Conservation (phyloP, 495 filamentous ascomycete species). For the Penicillium paradoxum region DNA sequence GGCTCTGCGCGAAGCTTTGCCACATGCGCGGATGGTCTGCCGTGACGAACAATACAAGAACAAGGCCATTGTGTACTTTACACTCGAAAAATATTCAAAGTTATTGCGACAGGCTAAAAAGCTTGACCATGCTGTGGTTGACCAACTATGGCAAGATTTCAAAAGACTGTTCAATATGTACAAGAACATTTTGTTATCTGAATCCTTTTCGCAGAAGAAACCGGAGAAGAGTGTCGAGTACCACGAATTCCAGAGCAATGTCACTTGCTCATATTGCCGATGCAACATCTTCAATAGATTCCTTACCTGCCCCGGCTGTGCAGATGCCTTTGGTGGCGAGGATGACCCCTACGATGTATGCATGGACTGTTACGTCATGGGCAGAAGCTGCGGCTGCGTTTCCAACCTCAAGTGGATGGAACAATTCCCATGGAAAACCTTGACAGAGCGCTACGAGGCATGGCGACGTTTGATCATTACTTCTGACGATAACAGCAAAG, state of each 20-base stretch:
- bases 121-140: constrained; percentile 47
- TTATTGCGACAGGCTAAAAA: constrained; percentile 50
- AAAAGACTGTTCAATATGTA: constrained; percentile 69
- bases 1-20: constrained; percentile 79
- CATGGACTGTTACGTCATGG: constrained; percentile 95
- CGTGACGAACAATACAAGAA: constrained; percentile 99
- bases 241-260: constrained; percentile 74
- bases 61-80: constrained; percentile 88
- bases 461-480: constrained; percentile 75
- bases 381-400: constrained; percentile 82
- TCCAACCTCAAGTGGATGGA: constrained; percentile 86
- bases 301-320: constrained; percentile 79
- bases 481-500: constrained; percentile 55
- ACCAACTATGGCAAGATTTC: constrained; percentile 72
- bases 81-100: constrained; percentile 68
- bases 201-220: constrained; percentile 66
- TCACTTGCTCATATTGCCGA: constrained; percentile 93
- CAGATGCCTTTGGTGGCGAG: constrained; percentile 48
- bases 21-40: constrained; percentile 83
- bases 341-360: constrained; percentile 89
- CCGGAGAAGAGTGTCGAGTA: constrained; percentile 61
- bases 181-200: constrained; percentile 71
- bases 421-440: constrained; percentile 78
- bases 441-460: constrained; percentile 70
- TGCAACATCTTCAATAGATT: constrained; percentile 98